These are phyloP conservation scores for Coemansia sp. DNA, from an alignment of 192 early-diverging fungal genomes.

Conservation along the genomic window DNA sequence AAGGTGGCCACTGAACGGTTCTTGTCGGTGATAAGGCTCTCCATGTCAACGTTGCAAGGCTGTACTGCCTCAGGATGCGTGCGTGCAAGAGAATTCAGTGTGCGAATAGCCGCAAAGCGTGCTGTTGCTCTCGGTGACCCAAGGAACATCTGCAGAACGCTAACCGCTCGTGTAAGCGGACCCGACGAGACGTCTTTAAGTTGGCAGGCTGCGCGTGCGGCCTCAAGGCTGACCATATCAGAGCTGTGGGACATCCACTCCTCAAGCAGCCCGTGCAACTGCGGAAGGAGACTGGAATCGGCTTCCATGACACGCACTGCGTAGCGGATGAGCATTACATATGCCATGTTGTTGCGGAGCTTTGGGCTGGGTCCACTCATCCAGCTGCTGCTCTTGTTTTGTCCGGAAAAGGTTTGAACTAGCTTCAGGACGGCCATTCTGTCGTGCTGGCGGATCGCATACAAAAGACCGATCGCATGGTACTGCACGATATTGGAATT, in stretches of 20 bases:
- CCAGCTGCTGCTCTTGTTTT: conserved; percentile 54
- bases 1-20: conserved; percentile 98
- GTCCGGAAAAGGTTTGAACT: conserved; percentile 80
- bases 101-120: conserved; percentile 96
- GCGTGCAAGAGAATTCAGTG: conserved; percentile 89
- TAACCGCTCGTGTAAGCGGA: conserved; percentile 91
- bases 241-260: conserved; percentile 91
- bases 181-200: conserved; percentile 78
- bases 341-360: conserved; percentile 82
- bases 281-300: conserved; percentile 60
- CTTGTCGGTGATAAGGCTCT: conserved; percentile 92
- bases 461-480: conserved; percentile 95
- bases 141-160: conserved; percentile 89
- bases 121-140: conserved; percentile 90
- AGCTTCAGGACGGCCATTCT: conserved; percentile 97
- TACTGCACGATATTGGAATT: conserved; percentile 92
- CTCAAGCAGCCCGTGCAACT: conserved; percentile 83
- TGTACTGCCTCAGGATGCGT: conserved; percentile 87
- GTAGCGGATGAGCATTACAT: conserved; percentile 92
- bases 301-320: conserved; percentile 84
- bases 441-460: conserved; percentile 94
- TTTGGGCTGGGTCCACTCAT: conserved; percentile 57
- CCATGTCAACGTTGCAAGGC: conserved; percentile 98
- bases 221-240: conserved; percentile 98
- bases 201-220: conserved; percentile 94